A percentile compares a stretch with the other conserved stretches of the same genome.
phyloP scores from a whole-genome alignment of 2,329 filamentous ascomycete species.

The Apiospora phragmitis region DNA sequence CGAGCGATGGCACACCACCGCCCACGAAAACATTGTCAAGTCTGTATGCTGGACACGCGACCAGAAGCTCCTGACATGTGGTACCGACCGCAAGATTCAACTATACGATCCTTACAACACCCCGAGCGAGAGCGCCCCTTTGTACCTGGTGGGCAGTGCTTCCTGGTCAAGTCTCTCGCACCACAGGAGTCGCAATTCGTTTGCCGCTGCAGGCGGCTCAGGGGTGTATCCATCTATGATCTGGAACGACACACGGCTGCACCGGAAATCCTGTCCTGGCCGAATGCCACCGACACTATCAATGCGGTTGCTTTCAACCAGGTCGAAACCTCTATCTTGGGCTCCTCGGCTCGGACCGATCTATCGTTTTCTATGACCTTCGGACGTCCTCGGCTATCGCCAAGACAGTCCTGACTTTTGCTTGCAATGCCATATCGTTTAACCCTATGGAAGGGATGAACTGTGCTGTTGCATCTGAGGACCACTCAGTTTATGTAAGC shows the following conservation, averaged over 20 bases:
- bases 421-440: slow-evolving; percentile 84
- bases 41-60: slow-evolving; percentile 87
- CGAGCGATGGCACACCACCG: slow-evolving; percentile 72
- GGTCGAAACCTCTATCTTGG: slow-evolving; percentile 88
- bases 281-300: slow-evolving; percentile 87
- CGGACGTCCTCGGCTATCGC: slow-evolving; percentile 81
- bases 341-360: slow-evolving; percentile 81
- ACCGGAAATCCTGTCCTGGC: slow-evolving; percentile 83
- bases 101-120: slow-evolving; percentile 88
- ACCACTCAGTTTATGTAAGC: slow-evolving; percentile 69
- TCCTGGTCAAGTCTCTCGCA: slow-evolving; percentile 84
- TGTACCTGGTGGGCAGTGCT: slow-evolving; percentile 81
- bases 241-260: slow-evolving; percentile 54
- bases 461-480: slow-evolving; percentile 89
- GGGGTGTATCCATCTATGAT: slow-evolving; percentile 82
- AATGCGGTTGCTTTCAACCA: slow-evolving; percentile 88
- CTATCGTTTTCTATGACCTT: slow-evolving; percentile 87
- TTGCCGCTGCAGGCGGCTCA: slow-evolving; percentile 72
- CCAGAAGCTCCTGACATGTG: slow-evolving; percentile 82
- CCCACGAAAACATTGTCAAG: slow-evolving; percentile 93
- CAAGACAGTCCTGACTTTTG: slow-evolving; percentile 78
- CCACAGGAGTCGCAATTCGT: slow-evolving; percentile 75
- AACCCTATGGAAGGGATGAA: slow-evolving; percentile 98
- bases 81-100: slow-evolving; percentile 83
- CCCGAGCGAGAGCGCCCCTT: slow-evolving; percentile 64